These are phyloP conservation scores for Fusarium sp. DNA, from an alignment of 2,329 filamentous ascomycete species.

Conservation along the genomic window DNA sequence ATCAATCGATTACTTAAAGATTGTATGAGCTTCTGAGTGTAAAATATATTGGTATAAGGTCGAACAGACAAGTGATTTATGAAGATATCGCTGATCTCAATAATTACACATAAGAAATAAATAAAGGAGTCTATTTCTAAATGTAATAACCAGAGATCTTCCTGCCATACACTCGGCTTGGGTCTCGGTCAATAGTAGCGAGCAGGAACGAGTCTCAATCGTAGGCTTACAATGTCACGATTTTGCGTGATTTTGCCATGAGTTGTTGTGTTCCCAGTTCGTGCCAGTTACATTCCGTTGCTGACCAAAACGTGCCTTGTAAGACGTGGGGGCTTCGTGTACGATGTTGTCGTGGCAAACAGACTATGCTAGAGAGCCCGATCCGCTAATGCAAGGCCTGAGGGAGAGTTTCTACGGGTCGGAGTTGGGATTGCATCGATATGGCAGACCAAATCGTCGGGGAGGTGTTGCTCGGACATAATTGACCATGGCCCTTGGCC, in stretches of 20 bases:
- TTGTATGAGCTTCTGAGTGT: too few species aligned
- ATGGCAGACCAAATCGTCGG: neutral
- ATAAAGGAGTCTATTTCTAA: neutral
- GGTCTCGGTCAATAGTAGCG: neutral
- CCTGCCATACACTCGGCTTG: neutral
- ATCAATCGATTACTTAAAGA: too few species aligned
- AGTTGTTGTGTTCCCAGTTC: neutral
- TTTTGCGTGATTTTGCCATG: neutral
- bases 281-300: neutral
- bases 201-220: neutral
- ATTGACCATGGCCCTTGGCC: neutral
- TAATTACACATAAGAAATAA: neutral
- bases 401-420: neutral
- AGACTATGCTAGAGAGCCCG: neutral
- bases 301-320: neutral
- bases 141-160: neutral
- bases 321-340: neutral
- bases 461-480: neutral
- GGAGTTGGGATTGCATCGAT: neutral
- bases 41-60: accelerated
- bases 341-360: neutral
- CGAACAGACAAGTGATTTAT: too few species aligned
- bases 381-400: neutral
- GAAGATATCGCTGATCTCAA: neutral
- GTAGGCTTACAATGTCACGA: neutral